Evolutionary conservation across 2,329 filamentous ascomycete genomes (phyloP).

Genomic region (Knufia fluminis): DNA sequence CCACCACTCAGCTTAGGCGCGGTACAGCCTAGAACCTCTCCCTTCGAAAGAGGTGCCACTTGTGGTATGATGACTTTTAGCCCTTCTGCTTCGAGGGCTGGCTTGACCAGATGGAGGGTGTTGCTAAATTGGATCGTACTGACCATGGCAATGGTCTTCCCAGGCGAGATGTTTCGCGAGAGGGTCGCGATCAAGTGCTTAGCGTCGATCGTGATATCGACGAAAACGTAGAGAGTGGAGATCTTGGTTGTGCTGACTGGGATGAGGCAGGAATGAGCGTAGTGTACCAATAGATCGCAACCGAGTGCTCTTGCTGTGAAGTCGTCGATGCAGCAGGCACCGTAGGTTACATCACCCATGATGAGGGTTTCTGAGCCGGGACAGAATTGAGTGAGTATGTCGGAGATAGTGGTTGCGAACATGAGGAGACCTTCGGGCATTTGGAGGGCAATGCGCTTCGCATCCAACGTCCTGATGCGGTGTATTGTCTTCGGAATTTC

Average conservation of each 20-base stretch:
- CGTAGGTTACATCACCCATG: conserved; percentile 98
- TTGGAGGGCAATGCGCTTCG: conserved; percentile 83
- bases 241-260: conserved; percentile 95
- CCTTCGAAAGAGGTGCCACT: conserved; percentile 83
- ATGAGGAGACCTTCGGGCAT: conserved; percentile 92
- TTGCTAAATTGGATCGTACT: conserved; percentile 99
- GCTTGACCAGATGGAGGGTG: conserved; percentile 77
- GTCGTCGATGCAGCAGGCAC: conserved; percentile 97
- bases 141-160: conserved; percentile 84
- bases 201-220: conserved; percentile 93
- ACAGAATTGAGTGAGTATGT: conserved; percentile 92
- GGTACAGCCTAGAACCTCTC: conserved; percentile 95
- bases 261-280: conserved; percentile 92
- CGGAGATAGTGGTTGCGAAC: conserved; percentile 94
- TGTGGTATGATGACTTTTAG: conserved; percentile 83
- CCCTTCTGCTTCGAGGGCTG: conserved; percentile 69
- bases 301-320: conserved; percentile 90
- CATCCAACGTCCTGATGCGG: conserved; percentile 68
- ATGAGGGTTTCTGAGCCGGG: conserved; percentile 85
- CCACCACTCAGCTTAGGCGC: conserved; percentile 59
- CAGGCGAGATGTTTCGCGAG: conserved; percentile 74
- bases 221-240: conserved; percentile 94
- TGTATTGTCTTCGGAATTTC: conserved; percentile 98
- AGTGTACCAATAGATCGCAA: conserved; percentile 90
- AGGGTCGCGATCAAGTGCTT: conserved; percentile 77